Evolutionary conservation across 306 rosid genomes (phyloP), one percentile per base, ranked within the genome.

Genomic region (Medicago arabica): DNA sequence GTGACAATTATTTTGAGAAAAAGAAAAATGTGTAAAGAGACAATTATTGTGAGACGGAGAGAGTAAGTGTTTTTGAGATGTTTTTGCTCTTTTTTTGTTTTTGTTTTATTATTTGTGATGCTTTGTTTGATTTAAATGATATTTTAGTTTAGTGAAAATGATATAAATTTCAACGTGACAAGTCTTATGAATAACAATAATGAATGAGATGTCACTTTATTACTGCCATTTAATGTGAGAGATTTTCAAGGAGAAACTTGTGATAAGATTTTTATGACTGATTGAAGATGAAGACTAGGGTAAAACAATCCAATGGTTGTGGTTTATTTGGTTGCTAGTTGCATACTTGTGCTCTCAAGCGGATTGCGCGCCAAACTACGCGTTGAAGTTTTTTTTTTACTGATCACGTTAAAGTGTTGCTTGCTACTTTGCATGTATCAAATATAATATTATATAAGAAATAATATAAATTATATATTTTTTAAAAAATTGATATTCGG

Each of bases 141-240:
- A 3, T 28, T 21, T 57, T 58, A 23, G 23, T 58, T 14, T 58
- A 2, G 39, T 58, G 63, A 57, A 21, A 18, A 21, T 19, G 58
- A 51, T 9, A 16, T 17, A 2, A 0, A 51, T 51, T 23, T 51
- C 58, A 17, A 51, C 23, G 21, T 21, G 62, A 59, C 39, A 28
- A 61, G 60, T 18, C 23, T 18, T 54, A 9, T 16, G 9, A 23
- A 23, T 23, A 11, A 1, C n/a, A 23, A 23, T 23, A 18, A 5
- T 54, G 28, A 54, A 54, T 9, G 19, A 18, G 18, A n/a, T n/a
- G 44, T 61, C 12, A 31, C 21, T 61, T 61, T 61, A 61, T 31
- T 61, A 61, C 16, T 13, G 21, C 21, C 67, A 61, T 15, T 60
- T 36, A 61, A 61, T 61, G 67, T 55, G 14, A 31, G 44, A 61